Percentiles rank a stretch among this genome's conserved stretches.
These are phyloP conservation scores for Sicyos edulis DNA, from an alignment of 306 rosid species.

Conservation along the genomic window DNA sequence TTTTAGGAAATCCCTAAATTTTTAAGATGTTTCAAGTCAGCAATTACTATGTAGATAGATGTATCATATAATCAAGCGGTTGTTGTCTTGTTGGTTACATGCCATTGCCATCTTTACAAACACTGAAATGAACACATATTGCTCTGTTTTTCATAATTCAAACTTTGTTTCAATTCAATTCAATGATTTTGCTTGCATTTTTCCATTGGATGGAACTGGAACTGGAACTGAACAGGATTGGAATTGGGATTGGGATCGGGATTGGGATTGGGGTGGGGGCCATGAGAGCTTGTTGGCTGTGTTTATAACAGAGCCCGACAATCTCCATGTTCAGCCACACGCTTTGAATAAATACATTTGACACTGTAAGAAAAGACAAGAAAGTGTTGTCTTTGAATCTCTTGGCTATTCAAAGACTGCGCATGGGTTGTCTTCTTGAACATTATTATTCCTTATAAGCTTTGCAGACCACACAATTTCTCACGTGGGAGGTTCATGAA, in stretches of 20 bases:
- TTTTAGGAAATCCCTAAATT: slow-evolving; percentile 6
- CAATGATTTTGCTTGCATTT: background rate
- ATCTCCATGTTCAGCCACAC: slow-evolving; percentile 28
- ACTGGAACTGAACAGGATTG: background rate
- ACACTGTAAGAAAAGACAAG: background rate
- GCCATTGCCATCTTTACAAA: too few relatives aligned
- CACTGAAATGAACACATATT: background rate
- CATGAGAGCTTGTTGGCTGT: slow-evolving; percentile 20
- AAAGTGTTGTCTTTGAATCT: slow-evolving; percentile 5
- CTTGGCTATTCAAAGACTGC: background rate
- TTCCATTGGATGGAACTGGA: slow-evolving; percentile 8
- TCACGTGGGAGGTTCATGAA: slow-evolving; percentile 9
- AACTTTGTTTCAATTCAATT: background rate
- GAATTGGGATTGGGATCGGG: background rate
- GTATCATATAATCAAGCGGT: background rate
- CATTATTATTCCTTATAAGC: background rate
- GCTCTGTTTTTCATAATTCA: background rate
- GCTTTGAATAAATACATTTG: slow-evolving; percentile 12
- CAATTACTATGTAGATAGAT: slow-evolving; percentile 21
- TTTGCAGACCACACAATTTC: background rate
- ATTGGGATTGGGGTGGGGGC: background rate
- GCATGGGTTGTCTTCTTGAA: slow-evolving; percentile 10
- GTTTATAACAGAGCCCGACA: slow-evolving; percentile 24
- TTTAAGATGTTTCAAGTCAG: slow-evolving; percentile 9
- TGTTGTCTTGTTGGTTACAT: slow-evolving; percentile 4